phyloP scores from a whole-genome alignment of 768 basidiomycete genomes.

The Calocera viscosa region DNA sequence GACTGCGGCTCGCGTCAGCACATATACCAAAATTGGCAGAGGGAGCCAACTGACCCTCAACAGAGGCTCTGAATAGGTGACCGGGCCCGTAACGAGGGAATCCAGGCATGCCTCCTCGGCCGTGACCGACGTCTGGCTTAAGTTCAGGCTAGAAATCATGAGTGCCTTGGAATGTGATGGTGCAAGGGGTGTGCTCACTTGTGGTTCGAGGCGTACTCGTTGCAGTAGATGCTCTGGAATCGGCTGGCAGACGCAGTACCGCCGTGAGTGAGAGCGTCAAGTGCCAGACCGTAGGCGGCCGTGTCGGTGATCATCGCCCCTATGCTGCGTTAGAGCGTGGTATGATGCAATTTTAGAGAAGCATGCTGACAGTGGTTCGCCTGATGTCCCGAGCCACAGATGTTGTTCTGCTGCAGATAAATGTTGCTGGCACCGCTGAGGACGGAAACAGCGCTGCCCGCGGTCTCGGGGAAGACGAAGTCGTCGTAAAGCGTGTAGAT shows the following conservation, averaged over 20 bases:
- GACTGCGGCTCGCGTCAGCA: neutral
- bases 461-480: conserved; percentile 21
- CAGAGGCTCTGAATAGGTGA: neutral
- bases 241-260: conserved; percentile 9
- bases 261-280: conserved; percentile 19
- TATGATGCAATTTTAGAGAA: neutral
- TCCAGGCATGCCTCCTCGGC: neutral
- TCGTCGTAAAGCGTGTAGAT: conserved; percentile 22
- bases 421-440: conserved; percentile 16
- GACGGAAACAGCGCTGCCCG: conserved; percentile 14
- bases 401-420: conserved; percentile 14
- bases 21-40: neutral
- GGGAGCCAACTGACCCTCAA: neutral
- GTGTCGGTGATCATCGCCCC: conserved; percentile 20
- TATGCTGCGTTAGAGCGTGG: neutral
- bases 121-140: neutral
- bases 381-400: conserved; percentile 16
- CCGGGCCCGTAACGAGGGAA: neutral
- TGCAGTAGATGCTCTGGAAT: conserved; percentile 15
- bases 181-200: neutral
- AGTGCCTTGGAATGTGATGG: neutral
- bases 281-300: conserved; percentile 20
- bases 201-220: conserved; percentile 4
- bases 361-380: conserved; percentile 16
- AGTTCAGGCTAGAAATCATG: neutral